phyloP scores from a whole-genome alignment of 257 asterid species.

The Solanum stenotomum region DNA sequence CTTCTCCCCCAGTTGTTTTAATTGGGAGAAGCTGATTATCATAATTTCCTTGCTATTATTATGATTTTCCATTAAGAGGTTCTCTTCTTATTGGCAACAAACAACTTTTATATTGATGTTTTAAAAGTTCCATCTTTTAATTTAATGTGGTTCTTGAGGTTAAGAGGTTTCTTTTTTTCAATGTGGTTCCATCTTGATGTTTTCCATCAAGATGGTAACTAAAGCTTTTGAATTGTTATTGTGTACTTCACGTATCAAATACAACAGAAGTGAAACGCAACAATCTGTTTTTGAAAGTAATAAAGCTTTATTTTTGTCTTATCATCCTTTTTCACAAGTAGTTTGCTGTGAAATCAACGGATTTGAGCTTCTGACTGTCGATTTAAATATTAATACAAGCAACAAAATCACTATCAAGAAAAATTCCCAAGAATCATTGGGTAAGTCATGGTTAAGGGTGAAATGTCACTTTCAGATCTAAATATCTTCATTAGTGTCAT shows the following conservation, averaged over 20 bases:
- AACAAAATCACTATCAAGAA: background rate
- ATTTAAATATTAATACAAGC: background rate
- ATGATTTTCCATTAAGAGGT: background rate
- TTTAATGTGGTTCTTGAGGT: background rate
- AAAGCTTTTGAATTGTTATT: background rate
- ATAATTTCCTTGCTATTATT: background rate
- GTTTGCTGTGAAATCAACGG: background rate
- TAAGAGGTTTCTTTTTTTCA: background rate
- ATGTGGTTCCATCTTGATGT: background rate
- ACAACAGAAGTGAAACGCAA: background rate
- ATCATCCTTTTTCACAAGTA: background rate
- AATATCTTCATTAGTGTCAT: background rate
- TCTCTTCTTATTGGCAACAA: background rate
- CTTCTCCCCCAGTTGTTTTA: constrained; percentile 11
- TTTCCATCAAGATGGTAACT: background rate
- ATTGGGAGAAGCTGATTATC: constrained; percentile 17
- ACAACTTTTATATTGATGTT: background rate
- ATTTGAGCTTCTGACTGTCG: background rate
- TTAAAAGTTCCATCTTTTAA: background rate
- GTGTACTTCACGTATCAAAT: background rate
- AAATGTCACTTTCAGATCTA: background rate
- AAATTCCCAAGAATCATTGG: background rate
- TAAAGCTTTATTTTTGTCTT: background rate
- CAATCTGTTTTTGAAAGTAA: background rate
- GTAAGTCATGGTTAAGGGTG: background rate